Evolutionary conservation across 495 filamentous ascomycete species (phyloP).

Genomic region (Trichoderma asperelloides): DNA sequence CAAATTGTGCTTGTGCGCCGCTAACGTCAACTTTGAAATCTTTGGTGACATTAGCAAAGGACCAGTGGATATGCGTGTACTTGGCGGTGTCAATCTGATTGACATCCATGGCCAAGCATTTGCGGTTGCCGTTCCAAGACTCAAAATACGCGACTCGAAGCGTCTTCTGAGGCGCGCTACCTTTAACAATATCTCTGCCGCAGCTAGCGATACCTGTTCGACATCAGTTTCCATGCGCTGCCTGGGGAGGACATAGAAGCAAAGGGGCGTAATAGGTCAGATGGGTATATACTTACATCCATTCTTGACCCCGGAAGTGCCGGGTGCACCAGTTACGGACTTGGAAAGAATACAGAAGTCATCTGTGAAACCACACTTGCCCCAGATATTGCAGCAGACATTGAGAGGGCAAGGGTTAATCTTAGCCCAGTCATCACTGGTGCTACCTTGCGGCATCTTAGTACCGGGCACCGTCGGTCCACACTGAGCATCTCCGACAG

Average conservation of each 20-base stretch:
- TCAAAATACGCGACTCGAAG: constrained; percentile 25
- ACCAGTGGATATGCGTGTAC: constrained; percentile 24
- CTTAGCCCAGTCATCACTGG: constrained; percentile 4
- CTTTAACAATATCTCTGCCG: constrained; percentile 20
- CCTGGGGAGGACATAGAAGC: background rate
- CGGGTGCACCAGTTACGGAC: constrained; percentile 24
- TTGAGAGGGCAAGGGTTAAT: constrained; percentile 30
- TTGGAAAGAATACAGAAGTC: constrained; percentile 30
- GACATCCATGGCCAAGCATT: constrained; percentile 20
- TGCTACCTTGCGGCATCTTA: background rate
- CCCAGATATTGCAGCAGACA: constrained; percentile 29
- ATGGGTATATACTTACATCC: constrained; percentile 20
- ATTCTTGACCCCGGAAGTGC: constrained; percentile 21
- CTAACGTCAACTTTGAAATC: constrained; percentile 13
- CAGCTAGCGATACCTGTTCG: constrained; percentile 27
- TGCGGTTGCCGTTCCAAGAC: constrained; percentile 18
- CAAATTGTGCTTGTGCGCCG: constrained; percentile 14
- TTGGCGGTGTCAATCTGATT: constrained; percentile 11
- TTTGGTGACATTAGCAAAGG: constrained; percentile 18
- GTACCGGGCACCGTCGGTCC: constrained; percentile 3
- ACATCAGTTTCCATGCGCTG: background rate
- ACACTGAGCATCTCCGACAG: background rate
- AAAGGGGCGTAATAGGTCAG: background rate
- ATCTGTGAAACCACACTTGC: constrained; percentile 32
- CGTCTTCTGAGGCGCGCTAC: constrained; percentile 10